Conservation (phyloP, 306 rosid genomes). For the Inga laurina region DNA sequence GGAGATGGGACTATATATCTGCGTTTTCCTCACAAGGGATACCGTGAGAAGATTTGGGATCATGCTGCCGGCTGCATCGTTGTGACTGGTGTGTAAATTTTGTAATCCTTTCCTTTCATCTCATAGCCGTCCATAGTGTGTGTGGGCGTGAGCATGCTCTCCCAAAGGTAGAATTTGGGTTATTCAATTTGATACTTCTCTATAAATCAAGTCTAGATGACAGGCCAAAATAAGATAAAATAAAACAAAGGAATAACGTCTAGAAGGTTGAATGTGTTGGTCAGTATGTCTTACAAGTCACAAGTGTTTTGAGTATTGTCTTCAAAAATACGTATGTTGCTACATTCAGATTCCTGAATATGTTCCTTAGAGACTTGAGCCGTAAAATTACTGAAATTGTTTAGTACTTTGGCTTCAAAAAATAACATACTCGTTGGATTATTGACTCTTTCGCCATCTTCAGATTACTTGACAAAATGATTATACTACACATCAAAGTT, state of each 20-base stretch:
- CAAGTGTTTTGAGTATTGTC: background rate
- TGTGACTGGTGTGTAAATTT: conserved; percentile 63
- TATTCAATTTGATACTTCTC: background rate
- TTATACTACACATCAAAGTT: background rate
- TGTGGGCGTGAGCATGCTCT: background rate
- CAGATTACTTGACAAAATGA: background rate
- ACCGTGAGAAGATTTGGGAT: conserved; percentile 98
- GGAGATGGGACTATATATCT: conserved; percentile 2
- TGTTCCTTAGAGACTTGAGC: background rate
- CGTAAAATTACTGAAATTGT: background rate
- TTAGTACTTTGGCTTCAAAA: background rate
- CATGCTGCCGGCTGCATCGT: conserved; percentile 97
- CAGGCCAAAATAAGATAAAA: background rate
- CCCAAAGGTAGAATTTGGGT: background rate
- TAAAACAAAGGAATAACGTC: background rate
- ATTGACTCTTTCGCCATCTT: background rate
- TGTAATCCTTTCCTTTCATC: conserved; percentile 5
- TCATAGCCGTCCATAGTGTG: background rate
- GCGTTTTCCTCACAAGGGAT: conserved; percentile 88
- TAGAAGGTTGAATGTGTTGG: background rate
- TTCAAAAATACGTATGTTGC: background rate
- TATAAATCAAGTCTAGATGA: background rate
- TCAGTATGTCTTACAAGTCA: background rate
- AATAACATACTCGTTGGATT: background rate
- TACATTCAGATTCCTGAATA: background rate